Base-by-base conservation (phyloP, 441 rosid genomes). In the Biscutella laevigata region DNA sequence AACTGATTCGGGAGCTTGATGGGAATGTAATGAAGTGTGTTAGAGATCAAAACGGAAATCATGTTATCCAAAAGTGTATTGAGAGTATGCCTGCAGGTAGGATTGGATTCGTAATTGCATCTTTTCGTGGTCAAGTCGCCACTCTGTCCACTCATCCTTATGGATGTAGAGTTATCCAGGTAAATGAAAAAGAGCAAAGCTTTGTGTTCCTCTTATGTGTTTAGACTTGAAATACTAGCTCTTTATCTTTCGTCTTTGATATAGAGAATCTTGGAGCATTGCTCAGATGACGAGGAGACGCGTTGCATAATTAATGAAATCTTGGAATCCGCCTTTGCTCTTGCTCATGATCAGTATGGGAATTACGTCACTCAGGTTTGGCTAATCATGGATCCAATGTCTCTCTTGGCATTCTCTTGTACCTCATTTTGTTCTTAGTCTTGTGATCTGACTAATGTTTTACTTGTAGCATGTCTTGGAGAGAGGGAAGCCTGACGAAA, bases 151-250 rank as follows among this genome's bases (percentile, higher is more conserved):
- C 80, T 44, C 95, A 89, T 78, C 96, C 97, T 10, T 94, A 94
- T 59, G 99, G 99, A 44, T 94, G 99, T 56, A 95, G 96, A 59
- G 99, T 94, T 42, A 82, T 89, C 66, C 99, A 86, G 91, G 97
- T 89, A 73, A 48, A 39, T 36, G 7, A 48, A 40, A 47, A n/a
- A 34, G 15, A 12, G 40, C 43, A 30, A 40, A n/a, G 28, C 8
- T 35, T 19, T 26, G 61, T 48, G n/a, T 46, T 21, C 50, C 13
- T 49, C 19, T 34, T 5, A 46, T 24, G 14, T 49, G n/a, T 32
- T 54, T 19, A 5, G 36, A 12, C 35, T 42, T 22, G 54, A 16
- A 39, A 40, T 26, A 35, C 42, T 43, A 46, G 56, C 59, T 29
- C 2, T 70, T 50, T 28, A 28, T 66, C 37, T 66, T 46, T 44